Base-by-base conservation (phyloP, 2,329 filamentous ascomycete genomes). In the Phaeosphaeriaceae sp. region DNA sequence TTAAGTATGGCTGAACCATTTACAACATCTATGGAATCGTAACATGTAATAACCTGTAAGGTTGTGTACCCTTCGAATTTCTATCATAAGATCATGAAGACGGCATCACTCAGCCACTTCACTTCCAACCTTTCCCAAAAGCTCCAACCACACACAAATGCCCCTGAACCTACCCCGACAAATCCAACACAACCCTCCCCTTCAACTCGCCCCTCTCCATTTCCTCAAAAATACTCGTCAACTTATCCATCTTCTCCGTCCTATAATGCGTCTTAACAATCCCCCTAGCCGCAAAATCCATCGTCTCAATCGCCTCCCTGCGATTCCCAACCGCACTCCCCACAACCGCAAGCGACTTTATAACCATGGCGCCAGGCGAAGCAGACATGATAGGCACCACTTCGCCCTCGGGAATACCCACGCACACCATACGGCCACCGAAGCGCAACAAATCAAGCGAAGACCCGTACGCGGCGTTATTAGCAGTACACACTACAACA, bases 401-500 rank as follows among this genome's bases (percentile, higher is more conserved):
- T 5, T 78, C 75, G 29, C 77, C 76, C 61, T 80, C 78, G 0
- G 78, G 78, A 21, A 79, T 63, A 23, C 78, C 78, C 7, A 81
- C 77, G 35, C 73, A 76, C 0, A 79, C 77, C 0, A 79, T 63
- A 0, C 73, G 70, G 3, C 78, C 78, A 20, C 76, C 75, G 42
- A 79, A 78, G 4, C 75, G 68, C 16, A 80, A 66, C 40, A 80
- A 52, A 4, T 72, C 68, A 50, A 76, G 61, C 1, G 67, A 69
- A 15, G 63, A 61, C 1, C 68, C 76, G 53, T 81, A 81, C 6
- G 78, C 78, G 6, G 56, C 73, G 53, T 81, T 80, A 30, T 75
- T 74, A 1, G 77, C 76, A 0, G 78, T 79, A 26, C 79, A 68
- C 0, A 87, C 82, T 15, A 88, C 70, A 2, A 84, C 85, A 1